Conservation (phyloP, 164 flowering plant species). For the Nelumbo lutea region DNA sequence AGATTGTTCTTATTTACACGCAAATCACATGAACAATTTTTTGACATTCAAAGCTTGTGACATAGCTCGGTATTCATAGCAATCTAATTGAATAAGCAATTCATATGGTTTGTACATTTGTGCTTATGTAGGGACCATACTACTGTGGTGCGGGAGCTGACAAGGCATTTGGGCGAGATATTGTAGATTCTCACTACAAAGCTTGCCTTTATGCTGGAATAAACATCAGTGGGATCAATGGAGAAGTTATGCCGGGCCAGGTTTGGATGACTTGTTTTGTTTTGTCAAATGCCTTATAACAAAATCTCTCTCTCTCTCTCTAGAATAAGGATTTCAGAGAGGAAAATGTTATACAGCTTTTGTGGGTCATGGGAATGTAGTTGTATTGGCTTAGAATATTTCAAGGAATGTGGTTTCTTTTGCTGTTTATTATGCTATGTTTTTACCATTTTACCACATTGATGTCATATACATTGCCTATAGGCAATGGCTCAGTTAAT, state of each 20-base stretch:
- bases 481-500: no score
- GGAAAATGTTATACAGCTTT: no score
- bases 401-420: not conserved
- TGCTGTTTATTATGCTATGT: not conserved
- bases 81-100: not conserved
- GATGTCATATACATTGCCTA: no score
- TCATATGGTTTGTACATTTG: not conserved
- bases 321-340: no score
- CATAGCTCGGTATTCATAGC: no score
- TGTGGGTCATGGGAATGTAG: not conserved
- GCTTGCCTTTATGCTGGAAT: conserved; percentile 31
- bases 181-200: conserved; percentile 31
- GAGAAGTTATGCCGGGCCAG: conserved; percentile 38
- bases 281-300: not conserved
- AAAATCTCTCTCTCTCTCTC: not conserved
- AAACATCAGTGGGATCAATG: conserved; percentile 31
- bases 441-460: no score
- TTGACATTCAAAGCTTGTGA: no score
- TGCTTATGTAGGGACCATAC: conserved; percentile 25
- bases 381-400: no score
- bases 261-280: not conserved
- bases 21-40: no score
- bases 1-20: no score
- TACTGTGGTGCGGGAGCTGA: conserved; percentile 34
- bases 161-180: conserved; percentile 31